phyloP scores from a whole-genome alignment of 2,329 filamentous ascomycete genomes.

The Didymella glomerata region DNA sequence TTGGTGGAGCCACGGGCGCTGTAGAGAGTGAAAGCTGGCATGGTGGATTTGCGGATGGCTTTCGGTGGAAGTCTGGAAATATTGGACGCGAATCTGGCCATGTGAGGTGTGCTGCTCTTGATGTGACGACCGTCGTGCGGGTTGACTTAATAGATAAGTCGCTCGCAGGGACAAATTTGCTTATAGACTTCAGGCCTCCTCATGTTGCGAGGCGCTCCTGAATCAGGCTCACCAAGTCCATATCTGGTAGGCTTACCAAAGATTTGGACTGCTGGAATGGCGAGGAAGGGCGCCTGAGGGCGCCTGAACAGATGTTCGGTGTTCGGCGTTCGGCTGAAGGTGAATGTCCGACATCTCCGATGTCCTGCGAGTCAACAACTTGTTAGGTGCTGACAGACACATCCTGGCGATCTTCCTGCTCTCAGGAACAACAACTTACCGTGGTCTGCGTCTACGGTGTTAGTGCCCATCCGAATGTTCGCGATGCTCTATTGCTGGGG shows the following conservation, averaged over 20 bases:
- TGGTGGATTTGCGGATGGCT: background rate
- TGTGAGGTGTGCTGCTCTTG: background rate
- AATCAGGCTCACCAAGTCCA: background rate
- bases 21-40: background rate
- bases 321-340: background rate
- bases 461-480: too few species aligned
- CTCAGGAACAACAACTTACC: too few species aligned
- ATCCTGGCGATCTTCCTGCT: too few species aligned
- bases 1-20: background rate
- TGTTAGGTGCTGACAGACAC: too few species aligned
- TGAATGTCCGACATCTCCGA: background rate
- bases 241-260: background rate
- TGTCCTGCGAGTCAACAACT: too few species aligned
- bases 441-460: too few species aligned
- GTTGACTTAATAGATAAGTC: background rate
- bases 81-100: background rate
- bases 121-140: background rate
- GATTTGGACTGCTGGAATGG: background rate
- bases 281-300: background rate
- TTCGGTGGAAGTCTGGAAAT: background rate
- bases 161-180: too few species aligned
- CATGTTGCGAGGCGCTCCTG: background rate
- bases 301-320: too few species aligned
- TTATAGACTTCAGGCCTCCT: background rate
- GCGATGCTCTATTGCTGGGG: too few species aligned